These are phyloP conservation scores for Astrephomene gubernaculifera DNA, from an alignment of 139 green algal genomes.

Conservation along the genomic window DNA sequence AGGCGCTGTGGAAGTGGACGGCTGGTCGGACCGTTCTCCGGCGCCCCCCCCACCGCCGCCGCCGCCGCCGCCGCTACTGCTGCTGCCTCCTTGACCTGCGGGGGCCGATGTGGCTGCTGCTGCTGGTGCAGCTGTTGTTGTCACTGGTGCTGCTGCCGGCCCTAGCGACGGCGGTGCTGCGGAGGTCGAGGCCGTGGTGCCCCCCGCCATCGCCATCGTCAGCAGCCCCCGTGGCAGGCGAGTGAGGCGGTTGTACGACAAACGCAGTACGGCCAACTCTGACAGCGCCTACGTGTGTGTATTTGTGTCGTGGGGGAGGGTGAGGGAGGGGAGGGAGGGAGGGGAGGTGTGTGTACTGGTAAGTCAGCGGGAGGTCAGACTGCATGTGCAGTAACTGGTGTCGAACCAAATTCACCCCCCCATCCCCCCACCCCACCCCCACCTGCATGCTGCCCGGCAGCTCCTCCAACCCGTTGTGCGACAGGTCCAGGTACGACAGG, in stretches of 20 bases:
- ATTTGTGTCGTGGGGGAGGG: not conserved
- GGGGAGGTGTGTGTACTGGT: no score
- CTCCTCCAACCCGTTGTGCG: slow-evolving; percentile 1
- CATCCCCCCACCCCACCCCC: not conserved
- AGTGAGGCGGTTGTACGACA: slow-evolving; percentile 2
- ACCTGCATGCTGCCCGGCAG: slow-evolving; percentile 25
- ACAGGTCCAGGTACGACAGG: slow-evolving; percentile 35
- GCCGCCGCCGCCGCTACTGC: not conserved
- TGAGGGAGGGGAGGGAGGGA: not conserved
- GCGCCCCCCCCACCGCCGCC: not conserved
- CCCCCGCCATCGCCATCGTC: no score
- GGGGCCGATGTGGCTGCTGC: no score
- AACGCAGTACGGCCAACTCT: not conserved
- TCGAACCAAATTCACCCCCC: no score
- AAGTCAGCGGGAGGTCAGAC: no score
- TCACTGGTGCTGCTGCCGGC: not conserved
- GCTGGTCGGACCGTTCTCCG: not conserved
- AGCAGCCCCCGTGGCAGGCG: not conserved
- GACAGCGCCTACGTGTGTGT: not conserved
- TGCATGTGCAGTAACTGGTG: no score
- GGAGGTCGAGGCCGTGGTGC: not conserved
- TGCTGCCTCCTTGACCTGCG: no score
- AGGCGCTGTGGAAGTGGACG: not conserved
- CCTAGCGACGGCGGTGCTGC: not conserved
- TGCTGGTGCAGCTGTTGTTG: not conserved